Evolutionary conservation across 1,284 basidiomycete species (phyloP).

Genomic region (Agaricales sp.): DNA sequence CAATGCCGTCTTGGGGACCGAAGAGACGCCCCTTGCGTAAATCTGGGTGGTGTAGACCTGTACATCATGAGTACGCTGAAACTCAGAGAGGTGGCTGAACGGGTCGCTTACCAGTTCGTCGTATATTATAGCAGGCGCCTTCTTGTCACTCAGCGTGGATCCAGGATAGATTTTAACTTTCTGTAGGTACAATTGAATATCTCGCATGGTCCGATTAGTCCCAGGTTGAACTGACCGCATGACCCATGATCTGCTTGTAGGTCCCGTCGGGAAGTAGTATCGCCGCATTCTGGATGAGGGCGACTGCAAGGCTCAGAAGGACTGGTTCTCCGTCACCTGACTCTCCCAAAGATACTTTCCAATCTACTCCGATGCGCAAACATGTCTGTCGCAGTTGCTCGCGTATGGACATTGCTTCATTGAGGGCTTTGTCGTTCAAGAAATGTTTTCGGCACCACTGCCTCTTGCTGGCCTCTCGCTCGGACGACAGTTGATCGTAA

Average conservation of each 20-base stretch:
- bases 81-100: neutral
- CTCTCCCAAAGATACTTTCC: slow-evolving; percentile 37
- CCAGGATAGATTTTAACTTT: slow-evolving; percentile 84
- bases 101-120: slow-evolving; percentile 70
- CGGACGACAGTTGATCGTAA: slow-evolving; percentile 53
- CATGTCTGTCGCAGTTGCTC: slow-evolving; percentile 72
- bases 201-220: slow-evolving; percentile 2
- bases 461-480: slow-evolving; percentile 37
- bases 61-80: slow-evolving; percentile 6
- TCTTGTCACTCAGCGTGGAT: slow-evolving; percentile 71
- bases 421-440: slow-evolving; percentile 78
- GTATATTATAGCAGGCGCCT: slow-evolving; percentile 78
- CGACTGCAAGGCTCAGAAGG: slow-evolving; percentile 58
- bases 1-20: slow-evolving; percentile 42
- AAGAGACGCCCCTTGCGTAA: slow-evolving; percentile 82
- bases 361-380: slow-evolving; percentile 50
- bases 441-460: slow-evolving; percentile 82
- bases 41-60: slow-evolving; percentile 79
- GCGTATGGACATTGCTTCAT: slow-evolving; percentile 78
- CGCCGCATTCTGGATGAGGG: slow-evolving; percentile 76
- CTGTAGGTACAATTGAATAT: slow-evolving; percentile 25
- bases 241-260: slow-evolving; percentile 78
- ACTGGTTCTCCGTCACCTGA: slow-evolving; percentile 50
- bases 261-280: slow-evolving; percentile 74
- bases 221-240: slow-evolving; percentile 42